A percentile compares a stretch with the other conserved stretches of the same genome.
Evolutionary conservation across 495 filamentous ascomycete species (phyloP).

Genomic region (Hypoxylon crocopeplum): DNA sequence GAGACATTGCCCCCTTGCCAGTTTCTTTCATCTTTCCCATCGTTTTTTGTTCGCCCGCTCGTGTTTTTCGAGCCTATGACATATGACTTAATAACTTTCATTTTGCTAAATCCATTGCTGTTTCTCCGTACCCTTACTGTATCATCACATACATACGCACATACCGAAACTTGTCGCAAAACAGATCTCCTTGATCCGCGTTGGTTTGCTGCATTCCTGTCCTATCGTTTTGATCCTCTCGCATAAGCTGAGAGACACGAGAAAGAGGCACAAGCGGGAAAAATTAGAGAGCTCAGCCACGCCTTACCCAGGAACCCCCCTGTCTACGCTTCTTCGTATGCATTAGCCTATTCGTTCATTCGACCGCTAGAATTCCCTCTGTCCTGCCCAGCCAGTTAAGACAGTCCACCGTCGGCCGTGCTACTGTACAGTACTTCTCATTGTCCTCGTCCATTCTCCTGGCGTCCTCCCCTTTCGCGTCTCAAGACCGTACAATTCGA

Average conservation of each 20-base stretch:
- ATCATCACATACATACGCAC: conserved; percentile 5
- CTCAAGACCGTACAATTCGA: conserved; percentile 36
- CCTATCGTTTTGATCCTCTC: conserved; percentile 31
- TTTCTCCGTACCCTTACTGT: not conserved
- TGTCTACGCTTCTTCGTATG: conserved; percentile 29
- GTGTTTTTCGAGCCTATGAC: not conserved
- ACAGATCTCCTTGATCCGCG: conserved; percentile 16
- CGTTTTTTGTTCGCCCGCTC: not conserved
- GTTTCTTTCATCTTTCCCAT: conserved; percentile 29
- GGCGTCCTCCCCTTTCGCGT: conserved; percentile 29
- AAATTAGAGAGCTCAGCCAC: conserved; percentile 31
- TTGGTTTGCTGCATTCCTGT: conserved; percentile 32
- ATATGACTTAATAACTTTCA: conserved; percentile 24
- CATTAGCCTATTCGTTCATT: conserved; percentile 34
- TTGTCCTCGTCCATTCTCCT: conserved; percentile 19
- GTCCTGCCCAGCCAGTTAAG: conserved; percentile 8
- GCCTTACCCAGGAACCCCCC: conserved; percentile 23
- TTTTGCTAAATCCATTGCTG: conserved; percentile 1
- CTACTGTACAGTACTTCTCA: conserved; percentile 18
- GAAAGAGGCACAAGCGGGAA: conserved; percentile 28
- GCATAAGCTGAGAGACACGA: conserved; percentile 30
- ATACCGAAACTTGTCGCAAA: conserved; percentile 28
- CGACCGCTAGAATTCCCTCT: conserved; percentile 19
- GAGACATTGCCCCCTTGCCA: conserved; percentile 14
- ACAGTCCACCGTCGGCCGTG: conserved; percentile 14